Conservation (phyloP, 768 basidiomycete genomes). For the Suillus occidentalis region DNA sequence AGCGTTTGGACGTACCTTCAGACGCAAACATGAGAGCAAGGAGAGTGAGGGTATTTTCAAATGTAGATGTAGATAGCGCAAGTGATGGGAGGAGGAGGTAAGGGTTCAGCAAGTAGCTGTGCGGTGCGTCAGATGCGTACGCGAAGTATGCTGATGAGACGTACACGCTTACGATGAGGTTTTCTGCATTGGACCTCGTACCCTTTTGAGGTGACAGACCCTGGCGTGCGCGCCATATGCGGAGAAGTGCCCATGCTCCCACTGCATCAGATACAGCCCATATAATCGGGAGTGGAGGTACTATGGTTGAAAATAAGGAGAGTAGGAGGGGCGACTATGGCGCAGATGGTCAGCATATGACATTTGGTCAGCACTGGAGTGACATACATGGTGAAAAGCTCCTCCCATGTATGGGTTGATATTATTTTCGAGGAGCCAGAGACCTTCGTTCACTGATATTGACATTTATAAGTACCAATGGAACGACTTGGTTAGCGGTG, state of each 20-base stretch:
- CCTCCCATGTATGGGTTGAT: constrained; percentile 88
- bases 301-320: constrained; percentile 67
- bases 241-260: constrained; percentile 66
- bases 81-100: constrained; percentile 80
- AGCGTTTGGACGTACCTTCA: constrained; percentile 44
- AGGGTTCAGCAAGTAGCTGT: constrained; percentile 87
- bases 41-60: constrained; percentile 77
- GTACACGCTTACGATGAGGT: constrained; percentile 6
- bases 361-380: background rate
- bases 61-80: constrained; percentile 76
- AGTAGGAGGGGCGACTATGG: constrained; percentile 81
- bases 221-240: constrained; percentile 67
- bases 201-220: constrained; percentile 48
- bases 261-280: constrained; percentile 73
- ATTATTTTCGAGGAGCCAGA: constrained; percentile 76
- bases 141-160: background rate
- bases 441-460: constrained; percentile 80
- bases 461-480: constrained; percentile 13
- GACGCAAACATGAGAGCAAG: constrained; percentile 69
- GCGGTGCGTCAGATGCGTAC: constrained; percentile 12
- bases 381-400: constrained; percentile 78
- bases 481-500: background rate
- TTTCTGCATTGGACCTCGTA: background rate
- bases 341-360: constrained; percentile 5
- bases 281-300: constrained; percentile 58